These are phyloP conservation scores for Daldinia grandis DNA, from an alignment of 495 filamentous ascomycete species.

Conservation along the genomic window DNA sequence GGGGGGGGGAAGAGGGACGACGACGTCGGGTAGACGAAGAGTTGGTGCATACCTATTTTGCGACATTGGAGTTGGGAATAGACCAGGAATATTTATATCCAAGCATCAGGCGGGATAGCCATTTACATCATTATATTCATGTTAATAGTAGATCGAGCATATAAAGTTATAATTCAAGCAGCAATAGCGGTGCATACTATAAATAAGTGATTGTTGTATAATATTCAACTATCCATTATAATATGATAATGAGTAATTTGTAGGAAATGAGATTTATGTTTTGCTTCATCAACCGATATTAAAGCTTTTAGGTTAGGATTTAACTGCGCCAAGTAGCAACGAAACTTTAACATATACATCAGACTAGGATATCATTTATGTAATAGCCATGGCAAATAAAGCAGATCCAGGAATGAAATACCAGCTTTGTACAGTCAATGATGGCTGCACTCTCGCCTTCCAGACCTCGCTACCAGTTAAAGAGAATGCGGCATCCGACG, in stretches of 20 bases:
- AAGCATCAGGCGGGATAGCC: background rate
- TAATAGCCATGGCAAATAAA: background rate
- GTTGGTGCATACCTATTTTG: background rate
- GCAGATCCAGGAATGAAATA: slow-evolving; percentile 41
- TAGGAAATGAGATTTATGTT: background rate
- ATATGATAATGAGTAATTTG: background rate
- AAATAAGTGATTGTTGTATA: too few relatives aligned
- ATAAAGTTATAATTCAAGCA: background rate
- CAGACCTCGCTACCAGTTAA: slow-evolving; percentile 42
- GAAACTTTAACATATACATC: background rate
- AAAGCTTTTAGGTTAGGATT: background rate
- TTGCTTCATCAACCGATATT: background rate
- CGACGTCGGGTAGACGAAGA: background rate
- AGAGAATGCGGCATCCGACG: background rate
- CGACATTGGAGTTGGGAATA: background rate
- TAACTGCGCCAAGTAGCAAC: background rate
- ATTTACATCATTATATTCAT: background rate
- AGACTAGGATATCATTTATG: background rate
- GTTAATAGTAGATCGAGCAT: background rate
- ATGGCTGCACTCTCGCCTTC: slow-evolving; percentile 46
- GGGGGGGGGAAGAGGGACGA: background rate
- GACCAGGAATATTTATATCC: background rate
- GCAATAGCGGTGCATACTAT: background rate
- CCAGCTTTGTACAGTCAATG: slow-evolving; percentile 42
- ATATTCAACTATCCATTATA: background rate